Evolutionary conservation across 192 early-diverging fungal species (phyloP).

Genomic region (Funneliformis geosporum): DNA sequence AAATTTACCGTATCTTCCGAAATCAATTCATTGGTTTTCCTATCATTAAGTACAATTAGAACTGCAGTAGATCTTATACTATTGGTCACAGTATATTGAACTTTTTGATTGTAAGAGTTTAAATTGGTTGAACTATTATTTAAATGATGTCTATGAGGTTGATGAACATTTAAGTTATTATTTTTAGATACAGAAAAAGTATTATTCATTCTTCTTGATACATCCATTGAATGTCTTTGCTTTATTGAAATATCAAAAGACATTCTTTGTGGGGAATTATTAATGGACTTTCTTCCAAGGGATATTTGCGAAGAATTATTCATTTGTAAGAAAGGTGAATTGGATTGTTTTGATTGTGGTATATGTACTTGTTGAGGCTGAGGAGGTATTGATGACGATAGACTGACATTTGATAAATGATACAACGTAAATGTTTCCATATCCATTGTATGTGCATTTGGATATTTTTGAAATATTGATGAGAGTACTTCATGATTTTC

Average conservation of each 20-base stretch:
- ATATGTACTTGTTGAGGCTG: not conserved
- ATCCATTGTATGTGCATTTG: constrained; percentile 64
- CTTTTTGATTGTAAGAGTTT: not conserved
- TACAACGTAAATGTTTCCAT: constrained; percentile 89
- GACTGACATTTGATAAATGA: constrained; percentile 69
- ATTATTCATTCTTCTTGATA: not conserved
- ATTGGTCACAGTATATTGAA: constrained; percentile 28
- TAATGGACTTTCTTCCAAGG: no score
- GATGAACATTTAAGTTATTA: not conserved
- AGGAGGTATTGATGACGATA: constrained; percentile 16
- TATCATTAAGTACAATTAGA: constrained; percentile 83
- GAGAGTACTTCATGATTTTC: constrained; percentile 68
- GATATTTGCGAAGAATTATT: not conserved
- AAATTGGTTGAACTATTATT: not conserved
- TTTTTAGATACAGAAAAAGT: not conserved
- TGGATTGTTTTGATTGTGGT: not conserved
- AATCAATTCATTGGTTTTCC: constrained; percentile 71
- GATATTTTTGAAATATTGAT: constrained; percentile 48
- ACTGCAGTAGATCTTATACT: constrained; percentile 74
- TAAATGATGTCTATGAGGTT: not conserved
- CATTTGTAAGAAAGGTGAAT: no score
- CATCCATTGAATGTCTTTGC: not conserved
- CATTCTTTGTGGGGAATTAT: not conserved
- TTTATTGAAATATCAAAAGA: not conserved
- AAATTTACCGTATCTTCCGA: constrained; percentile 48